Conservation (phyloP, 192 early-diverging fungal species). For the Allomyces javanicus region DNA sequence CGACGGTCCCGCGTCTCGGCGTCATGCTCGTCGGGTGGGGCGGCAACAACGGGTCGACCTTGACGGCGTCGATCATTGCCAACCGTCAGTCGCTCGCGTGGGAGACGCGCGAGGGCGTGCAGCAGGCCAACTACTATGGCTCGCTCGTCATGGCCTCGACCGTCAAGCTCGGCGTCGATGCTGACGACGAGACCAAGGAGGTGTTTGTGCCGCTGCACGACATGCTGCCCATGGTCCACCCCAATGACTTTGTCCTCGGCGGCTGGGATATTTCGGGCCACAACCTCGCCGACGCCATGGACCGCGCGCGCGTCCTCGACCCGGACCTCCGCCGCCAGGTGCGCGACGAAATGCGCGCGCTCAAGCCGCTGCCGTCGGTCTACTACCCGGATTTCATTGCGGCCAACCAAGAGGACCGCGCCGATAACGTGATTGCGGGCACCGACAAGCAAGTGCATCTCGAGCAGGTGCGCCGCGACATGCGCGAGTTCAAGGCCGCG, state of each 20-base stretch:
- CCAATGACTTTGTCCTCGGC: conserved; percentile 90
- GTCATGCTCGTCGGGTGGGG: conserved; percentile 99
- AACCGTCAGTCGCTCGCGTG: conserved; percentile 75
- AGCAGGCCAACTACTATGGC: conserved; percentile 91
- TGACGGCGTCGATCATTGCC: conserved; percentile 90
- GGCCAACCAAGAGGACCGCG: conserved; percentile 92
- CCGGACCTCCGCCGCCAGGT: conserved; percentile 92
- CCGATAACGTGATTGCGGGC: conserved; percentile 73
- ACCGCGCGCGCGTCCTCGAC: conserved; percentile 84
- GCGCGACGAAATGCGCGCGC: conserved; percentile 47
- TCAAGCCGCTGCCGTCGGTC: conserved; percentile 82
- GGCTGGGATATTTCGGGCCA: conserved; percentile 90
- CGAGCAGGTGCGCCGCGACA: conserved; percentile 83
- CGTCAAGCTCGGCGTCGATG: conserved; percentile 70
- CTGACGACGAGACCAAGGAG: conserved; percentile 56
- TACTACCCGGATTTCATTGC: conserved; percentile 99
- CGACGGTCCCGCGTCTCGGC: conserved; percentile 59
- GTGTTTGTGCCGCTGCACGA: conserved; percentile 81
- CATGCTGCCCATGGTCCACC: conserved; percentile 89
- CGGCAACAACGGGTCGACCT: conserved; percentile 96
- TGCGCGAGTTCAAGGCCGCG: conserved; percentile 79
- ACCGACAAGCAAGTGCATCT: conserved; percentile 76
- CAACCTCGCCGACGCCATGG: conserved; percentile 82
- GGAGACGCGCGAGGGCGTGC: conserved; percentile 82
- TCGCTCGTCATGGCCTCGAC: conserved; percentile 93